Evolutionary conservation across 345 rosid species (phyloP).

Genomic region (Syzygium jambos): DNA sequence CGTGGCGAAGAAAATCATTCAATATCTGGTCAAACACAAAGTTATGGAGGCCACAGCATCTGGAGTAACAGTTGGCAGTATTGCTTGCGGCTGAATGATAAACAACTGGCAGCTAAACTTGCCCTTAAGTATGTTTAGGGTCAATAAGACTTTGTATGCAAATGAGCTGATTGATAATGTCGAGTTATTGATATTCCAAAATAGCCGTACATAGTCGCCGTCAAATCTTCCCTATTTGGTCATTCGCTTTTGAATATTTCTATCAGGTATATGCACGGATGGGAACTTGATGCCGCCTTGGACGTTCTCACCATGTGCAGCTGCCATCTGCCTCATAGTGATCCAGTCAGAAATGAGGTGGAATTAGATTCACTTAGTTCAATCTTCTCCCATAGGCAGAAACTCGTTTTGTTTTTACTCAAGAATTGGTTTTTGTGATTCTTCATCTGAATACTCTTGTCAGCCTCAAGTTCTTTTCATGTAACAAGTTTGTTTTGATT

Average conservation of each 20-base stretch:
- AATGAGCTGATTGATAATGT: neutral
- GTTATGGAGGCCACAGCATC: slow-evolving; percentile 47
- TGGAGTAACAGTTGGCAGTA: slow-evolving; percentile 94
- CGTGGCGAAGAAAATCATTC: slow-evolving; percentile 57
- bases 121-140: slow-evolving; percentile 64
- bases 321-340: slow-evolving; percentile 65
- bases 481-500: neutral
- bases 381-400: neutral
- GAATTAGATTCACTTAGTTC: slow-evolving; percentile 3
- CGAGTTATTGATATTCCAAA: neutral
- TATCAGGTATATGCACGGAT: slow-evolving; percentile 72
- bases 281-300: slow-evolving; percentile 91
- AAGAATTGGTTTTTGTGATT: neutral
- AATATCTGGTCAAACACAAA: slow-evolving; percentile 38
- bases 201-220: neutral
- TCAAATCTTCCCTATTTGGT: neutral
- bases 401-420: neutral
- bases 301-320: slow-evolving; percentile 98
- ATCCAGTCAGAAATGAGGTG: slow-evolving; percentile 69
- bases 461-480: neutral
- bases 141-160: neutral
- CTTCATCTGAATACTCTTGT: neutral
- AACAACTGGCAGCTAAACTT: slow-evolving; percentile 79
- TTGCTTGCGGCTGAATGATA: slow-evolving; percentile 93
- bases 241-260: neutral